Percentiles rank a stretch among this genome's conserved stretches.
Evolutionary conservation across 78 protist species (phyloP).

Genomic region (Cavenderia fasciculata): DNA sequence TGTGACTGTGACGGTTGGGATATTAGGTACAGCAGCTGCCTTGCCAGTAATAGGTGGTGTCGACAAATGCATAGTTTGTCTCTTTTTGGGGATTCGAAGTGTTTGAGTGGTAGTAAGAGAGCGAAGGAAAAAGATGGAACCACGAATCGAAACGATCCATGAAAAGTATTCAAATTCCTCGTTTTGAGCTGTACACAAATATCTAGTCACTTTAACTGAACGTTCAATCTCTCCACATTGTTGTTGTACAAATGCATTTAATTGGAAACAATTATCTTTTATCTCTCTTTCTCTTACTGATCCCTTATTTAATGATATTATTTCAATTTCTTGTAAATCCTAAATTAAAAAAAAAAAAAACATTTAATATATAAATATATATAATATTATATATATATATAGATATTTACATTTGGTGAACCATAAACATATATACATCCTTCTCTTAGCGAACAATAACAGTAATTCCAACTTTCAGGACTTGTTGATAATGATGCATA

Average conservation of each 20-base stretch:
- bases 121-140: constrained; percentile 54
- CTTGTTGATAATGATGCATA: constrained; percentile 5
- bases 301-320: constrained; percentile 44
- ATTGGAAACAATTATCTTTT: constrained; percentile 66
- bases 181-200: constrained; percentile 17
- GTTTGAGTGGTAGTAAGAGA: constrained; percentile 28
- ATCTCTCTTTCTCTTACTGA: constrained; percentile 50
- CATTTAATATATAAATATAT: neutral
- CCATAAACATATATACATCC: constrained; percentile 63
- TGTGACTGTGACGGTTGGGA: too few relatives aligned
- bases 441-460: constrained; percentile 44
- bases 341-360: neutral
- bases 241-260: neutral
- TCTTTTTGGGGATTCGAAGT: too few relatives aligned
- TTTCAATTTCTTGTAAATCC: constrained; percentile 47
- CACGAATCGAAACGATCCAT: constrained; percentile 72
- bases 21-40: neutral
- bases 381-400: neutral
- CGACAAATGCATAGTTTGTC: neutral
- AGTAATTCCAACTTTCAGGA: constrained; percentile 38
- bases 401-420: too few relatives aligned
- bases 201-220: constrained; percentile 10
- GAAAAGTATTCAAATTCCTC: constrained; percentile 76
- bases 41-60: neutral
- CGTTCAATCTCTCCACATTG: neutral